A percentile compares a stretch with the other conserved stretches of the same genome.
These are phyloP conservation scores for Phytophthora vignae DNA, from an alignment of 352 stramenopile genomes.

Conservation along the genomic window DNA sequence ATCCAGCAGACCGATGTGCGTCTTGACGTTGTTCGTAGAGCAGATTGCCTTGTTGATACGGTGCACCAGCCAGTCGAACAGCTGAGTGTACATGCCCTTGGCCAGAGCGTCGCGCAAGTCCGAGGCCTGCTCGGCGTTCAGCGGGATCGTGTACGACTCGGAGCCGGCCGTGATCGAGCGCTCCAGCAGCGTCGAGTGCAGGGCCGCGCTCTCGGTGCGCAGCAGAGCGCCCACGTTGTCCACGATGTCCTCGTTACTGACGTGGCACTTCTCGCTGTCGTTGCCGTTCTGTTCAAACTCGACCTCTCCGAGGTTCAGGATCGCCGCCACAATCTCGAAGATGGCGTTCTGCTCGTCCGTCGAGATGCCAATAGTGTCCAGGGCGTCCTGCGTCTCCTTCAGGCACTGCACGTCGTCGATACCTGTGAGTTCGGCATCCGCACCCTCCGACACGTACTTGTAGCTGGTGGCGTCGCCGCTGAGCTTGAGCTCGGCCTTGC, in stretches of 20 bases:
- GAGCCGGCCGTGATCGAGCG: conserved; percentile 93
- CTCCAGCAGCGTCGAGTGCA: conserved; percentile 91
- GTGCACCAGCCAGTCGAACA: conserved; percentile 97
- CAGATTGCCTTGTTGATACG: conserved; percentile 84
- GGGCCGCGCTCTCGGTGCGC: conserved; percentile 62
- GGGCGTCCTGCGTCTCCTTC: conserved; percentile 86
- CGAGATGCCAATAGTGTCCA: conserved; percentile 92
- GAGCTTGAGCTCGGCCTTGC: conserved; percentile 64
- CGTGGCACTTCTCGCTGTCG: conserved; percentile 61
- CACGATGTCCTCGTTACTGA: conserved; percentile 67
- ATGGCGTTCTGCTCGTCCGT: conserved; percentile 92
- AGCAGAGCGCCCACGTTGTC: conserved; percentile 68
- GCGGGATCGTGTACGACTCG: conserved; percentile 93
- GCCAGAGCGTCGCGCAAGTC: conserved; percentile 95
- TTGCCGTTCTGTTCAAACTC: conserved; percentile 80
- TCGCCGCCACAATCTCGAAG: conserved; percentile 95
- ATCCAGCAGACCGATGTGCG: conserved; percentile 93
- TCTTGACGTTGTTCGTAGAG: conserved; percentile 75
- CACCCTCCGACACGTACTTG: conserved; percentile 80
- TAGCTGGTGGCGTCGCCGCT: conserved; percentile 69
- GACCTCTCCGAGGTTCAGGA: conserved; percentile 97
- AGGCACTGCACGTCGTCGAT: conserved; percentile 80
- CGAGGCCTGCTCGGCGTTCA: conserved; percentile 88
- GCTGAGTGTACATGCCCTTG: conserved; percentile 96
- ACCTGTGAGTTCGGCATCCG: conserved; percentile 60